Evolutionary conservation across 257 asterid species (phyloP).

Genomic region (Linaria vulgaris): DNA sequence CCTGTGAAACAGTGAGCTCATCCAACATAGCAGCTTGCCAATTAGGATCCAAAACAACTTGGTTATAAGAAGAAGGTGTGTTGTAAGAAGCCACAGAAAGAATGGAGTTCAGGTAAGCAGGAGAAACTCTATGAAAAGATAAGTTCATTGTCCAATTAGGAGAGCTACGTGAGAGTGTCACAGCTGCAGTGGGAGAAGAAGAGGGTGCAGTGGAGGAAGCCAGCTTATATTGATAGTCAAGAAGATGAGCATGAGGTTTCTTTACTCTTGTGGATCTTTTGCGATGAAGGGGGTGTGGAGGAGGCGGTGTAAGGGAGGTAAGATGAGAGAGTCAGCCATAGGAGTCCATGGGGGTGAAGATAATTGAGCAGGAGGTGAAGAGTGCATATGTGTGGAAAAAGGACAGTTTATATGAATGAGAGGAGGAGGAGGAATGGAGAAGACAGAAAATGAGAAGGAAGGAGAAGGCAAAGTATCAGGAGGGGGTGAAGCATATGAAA

Average conservation of each 20-base stretch:
- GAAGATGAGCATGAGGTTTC: not conserved
- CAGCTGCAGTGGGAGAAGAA: too few species aligned
- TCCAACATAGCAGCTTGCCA: not conserved
- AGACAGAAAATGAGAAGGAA: too few species aligned
- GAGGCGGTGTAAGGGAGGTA: not conserved
- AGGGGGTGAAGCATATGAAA: not conserved
- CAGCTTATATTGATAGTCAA: not conserved
- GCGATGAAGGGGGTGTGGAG: too few species aligned
- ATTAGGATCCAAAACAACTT: not conserved
- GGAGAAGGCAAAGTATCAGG: too few species aligned
- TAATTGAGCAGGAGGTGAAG: too few species aligned
- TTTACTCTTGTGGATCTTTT: not conserved
- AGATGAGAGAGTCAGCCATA: not conserved
- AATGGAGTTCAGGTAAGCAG: not conserved
- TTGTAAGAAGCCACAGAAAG: not conserved
- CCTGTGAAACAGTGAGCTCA: not conserved
- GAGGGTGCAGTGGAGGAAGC: too few species aligned
- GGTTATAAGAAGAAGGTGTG: not conserved
- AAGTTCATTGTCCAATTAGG: too few species aligned
- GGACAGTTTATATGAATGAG: too few species aligned
- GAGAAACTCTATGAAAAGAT: not conserved
- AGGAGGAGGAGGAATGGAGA: too few species aligned
- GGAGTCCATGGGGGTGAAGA: too few species aligned
- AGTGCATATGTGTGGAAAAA: too few species aligned
- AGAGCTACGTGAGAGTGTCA: too few species aligned